These are phyloP conservation scores for Aspergillus fumigatus DNA, from an alignment of 2,329 filamentous ascomycete genomes.

Conservation along the genomic window DNA sequence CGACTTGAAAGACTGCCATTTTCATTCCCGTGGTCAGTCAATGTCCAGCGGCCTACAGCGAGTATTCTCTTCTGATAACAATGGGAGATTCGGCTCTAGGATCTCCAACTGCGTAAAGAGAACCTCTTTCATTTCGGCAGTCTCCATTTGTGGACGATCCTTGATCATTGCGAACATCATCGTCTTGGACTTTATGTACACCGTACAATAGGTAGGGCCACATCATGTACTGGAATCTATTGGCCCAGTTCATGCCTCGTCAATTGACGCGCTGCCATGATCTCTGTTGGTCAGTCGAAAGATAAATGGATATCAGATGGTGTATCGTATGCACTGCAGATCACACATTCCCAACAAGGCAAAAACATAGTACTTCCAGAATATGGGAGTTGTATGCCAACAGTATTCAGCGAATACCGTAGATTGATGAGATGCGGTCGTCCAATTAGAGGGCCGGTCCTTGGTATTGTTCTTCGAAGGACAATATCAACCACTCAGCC, in stretches of 20 bases:
- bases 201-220: too few relatives aligned
- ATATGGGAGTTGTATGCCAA: background rate
- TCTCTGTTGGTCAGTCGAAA: background rate
- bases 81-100: background rate
- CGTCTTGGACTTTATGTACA: background rate
- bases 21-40: background rate
- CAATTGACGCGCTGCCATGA: background rate
- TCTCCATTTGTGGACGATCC: background rate
- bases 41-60: background rate
- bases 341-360: background rate
- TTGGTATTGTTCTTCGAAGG: slow-evolving; percentile 15
- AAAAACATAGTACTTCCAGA: background rate
- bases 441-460: background rate
- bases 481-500: slow-evolving; percentile 11
- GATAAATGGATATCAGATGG: background rate
- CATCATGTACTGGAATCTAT: background rate
- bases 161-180: background rate
- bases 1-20: background rate
- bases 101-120: background rate
- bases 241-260: background rate
- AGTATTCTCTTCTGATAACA: background rate
- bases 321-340: background rate
- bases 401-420: background rate
- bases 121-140: background rate
- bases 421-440: background rate